Evolutionary conservation across 768 basidiomycete genomes (phyloP), one percentile per base, ranked within the genome.

Genomic region (Amanita rimosa): DNA sequence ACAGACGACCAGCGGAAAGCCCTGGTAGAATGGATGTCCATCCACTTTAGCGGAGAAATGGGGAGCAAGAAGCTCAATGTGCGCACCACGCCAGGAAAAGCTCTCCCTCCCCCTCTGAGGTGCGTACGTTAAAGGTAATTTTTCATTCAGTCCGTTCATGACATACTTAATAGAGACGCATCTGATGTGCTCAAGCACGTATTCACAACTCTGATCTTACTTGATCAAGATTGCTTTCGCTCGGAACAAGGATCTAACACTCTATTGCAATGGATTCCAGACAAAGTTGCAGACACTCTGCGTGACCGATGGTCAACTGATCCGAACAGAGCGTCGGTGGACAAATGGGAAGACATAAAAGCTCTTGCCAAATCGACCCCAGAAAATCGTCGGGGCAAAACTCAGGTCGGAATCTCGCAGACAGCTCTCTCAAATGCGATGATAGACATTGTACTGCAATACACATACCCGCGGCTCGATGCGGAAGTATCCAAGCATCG

Each of bases 401-500:
- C 9, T 35, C 22, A 22, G 38, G 36, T 6, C 44, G 47, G 44
- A 51, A 48, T 3, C 33, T 45, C 27, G 38, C 34, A 21, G 68
- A 52, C 54, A 22, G 55, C 51, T 24, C 54, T 78, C 36, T 65
- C 54, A 46, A 64, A 65, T 1, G 79, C 81, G 3, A 68, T 92
- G 67, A 84, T 95, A 61, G 95, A 98, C 53, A 78, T 97, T 51
- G 72, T 96, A 41, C 69, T 99, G 10, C 85, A 91, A 56, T 97
- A 96, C 64, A 95, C 88, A 0, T 99, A 98, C 64, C 95, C 95
- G 1, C 81, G 96, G 10, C 76, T 99, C 47, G 96, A 99, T 63
- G 87, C 88, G 11, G 96, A 99, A 64, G 96, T 99, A 24, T 94
- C 93, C 2, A 95, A 98, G 60, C 90, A 94, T 60, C 78, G 93